Evolutionary conservation across 2,329 filamentous ascomycete genomes (phyloP), one percentile per base, ranked within the genome.

Genomic region (Aotearoamyces nothofagi): DNA sequence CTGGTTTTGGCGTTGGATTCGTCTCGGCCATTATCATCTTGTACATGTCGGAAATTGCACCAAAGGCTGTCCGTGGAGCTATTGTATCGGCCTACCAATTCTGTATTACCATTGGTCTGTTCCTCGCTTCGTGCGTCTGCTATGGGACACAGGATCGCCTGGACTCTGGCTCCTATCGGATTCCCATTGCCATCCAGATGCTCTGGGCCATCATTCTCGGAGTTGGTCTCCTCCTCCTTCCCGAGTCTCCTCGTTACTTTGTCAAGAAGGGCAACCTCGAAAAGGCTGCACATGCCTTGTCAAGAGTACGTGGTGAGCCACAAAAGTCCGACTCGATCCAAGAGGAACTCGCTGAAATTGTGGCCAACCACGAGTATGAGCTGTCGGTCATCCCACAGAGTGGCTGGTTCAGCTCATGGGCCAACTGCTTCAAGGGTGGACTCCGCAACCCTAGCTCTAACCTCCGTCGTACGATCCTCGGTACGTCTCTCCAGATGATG

Each of bases 321-420:
- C 44, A 54, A 28, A 69, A 79, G 30, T 86, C 78, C 17, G 66
- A 76, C 35, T 84, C 70, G 52, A 74, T 92, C 55, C 68, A 76
- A 55, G 58, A 69, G 35, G 83, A 92, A 56, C 64, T 90, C 26
- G 66, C 75, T 17, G 82, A 92, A 59, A 79, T 92, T 40, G 65
- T 87, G 33, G 82, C 81, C 60, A 92, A 90, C 64, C 70, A 86
- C 55, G 76, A 78, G 55, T 83, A 84, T 51, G 83, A 92, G 63
- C 63, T 73, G 40, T 55, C 66, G 29, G 56, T 74, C 36, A 73
- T 78, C 33, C 74, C 76, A 39, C n/a, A n/a, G n/a, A n/a, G n/a
- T n/a, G n/a, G n/a, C n/a, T n/a, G n/a, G n/a, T n/a, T n/a, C n/a
- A 53, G 61, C 39, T 61, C 60, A 40, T 92, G 83, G 83, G 55